phyloP scores from a whole-genome alignment of 2,329 filamentous ascomycete species.

The Aspergillus uvarum region DNA sequence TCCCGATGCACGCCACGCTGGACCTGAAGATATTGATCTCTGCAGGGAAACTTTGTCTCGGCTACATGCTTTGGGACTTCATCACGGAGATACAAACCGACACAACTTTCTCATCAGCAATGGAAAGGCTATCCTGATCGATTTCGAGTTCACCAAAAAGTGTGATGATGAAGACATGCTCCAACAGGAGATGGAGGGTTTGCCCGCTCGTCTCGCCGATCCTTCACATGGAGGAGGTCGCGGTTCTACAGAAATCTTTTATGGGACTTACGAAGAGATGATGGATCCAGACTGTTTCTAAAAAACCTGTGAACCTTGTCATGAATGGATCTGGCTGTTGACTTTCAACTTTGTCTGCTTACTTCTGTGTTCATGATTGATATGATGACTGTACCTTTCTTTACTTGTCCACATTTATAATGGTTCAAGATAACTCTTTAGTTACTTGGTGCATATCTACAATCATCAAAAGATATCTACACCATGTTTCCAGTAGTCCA shows the following conservation, averaged over 20 bases:
- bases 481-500: background rate
- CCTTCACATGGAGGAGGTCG: slow-evolving; percentile 13
- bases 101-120: slow-evolving; percentile 29
- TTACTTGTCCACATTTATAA: too few species aligned
- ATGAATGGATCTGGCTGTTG: too few species aligned
- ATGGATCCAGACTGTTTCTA: too few species aligned
- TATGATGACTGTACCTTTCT: too few species aligned
- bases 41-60: slow-evolving; percentile 23
- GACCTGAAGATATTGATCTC: slow-evolving; percentile 19
- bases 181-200: slow-evolving; percentile 18
- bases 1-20: slow-evolving; percentile 24
- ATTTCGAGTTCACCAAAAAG: slow-evolving; percentile 29
- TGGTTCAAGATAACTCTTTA: background rate
- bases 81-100: slow-evolving; percentile 30
- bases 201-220: slow-evolving; percentile 18
- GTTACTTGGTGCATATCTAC: background rate
- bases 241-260: too few species aligned
- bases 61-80: slow-evolving; percentile 28
- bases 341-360: too few species aligned
- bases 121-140: slow-evolving; percentile 26
- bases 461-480: background rate
- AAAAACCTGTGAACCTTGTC: too few species aligned
- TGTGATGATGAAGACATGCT: slow-evolving; percentile 22
- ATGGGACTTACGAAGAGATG: too few species aligned
- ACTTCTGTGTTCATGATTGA: too few species aligned